A percentile compares a stretch with the other conserved stretches of the same genome.
Conservation (phyloP, 2,329 filamentous ascomycete species). For the Penicillium sp. region DNA sequence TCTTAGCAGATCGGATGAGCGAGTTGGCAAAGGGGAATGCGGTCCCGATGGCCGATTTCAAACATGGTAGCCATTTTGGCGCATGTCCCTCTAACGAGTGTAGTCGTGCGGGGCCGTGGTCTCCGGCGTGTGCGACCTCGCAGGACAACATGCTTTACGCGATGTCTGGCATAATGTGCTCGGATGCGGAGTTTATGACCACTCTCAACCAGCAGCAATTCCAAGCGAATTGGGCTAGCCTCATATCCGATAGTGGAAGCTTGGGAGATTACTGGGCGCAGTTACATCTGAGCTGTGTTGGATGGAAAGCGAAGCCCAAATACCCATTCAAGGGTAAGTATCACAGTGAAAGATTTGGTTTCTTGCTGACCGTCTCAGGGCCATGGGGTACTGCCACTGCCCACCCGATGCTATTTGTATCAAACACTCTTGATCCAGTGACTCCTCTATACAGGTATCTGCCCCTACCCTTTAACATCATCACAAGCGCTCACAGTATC, state of each 20-base stretch:
- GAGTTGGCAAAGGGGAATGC: slow-evolving; percentile 30
- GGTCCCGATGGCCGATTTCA: slow-evolving; percentile 32
- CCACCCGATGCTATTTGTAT: slow-evolving; percentile 59
- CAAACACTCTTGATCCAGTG: slow-evolving; percentile 61
- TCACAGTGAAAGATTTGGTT: not conserved
- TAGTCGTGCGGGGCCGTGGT: slow-evolving; percentile 33
- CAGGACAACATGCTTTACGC: slow-evolving; percentile 32
- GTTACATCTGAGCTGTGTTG: slow-evolving; percentile 37
- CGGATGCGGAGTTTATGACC: slow-evolving; percentile 31
- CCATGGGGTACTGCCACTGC: slow-evolving; percentile 35
- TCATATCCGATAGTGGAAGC: slow-evolving; percentile 26
- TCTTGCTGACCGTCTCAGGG: slow-evolving; percentile 14
- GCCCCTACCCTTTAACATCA: not conserved
- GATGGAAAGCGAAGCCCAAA: slow-evolving; percentile 37
- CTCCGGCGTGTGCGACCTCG: slow-evolving; percentile 26
- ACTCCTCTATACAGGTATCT: slow-evolving; percentile 51
- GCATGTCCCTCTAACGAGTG: slow-evolving; percentile 32
- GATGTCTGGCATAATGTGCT: slow-evolving; percentile 33
- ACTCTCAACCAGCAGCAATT: slow-evolving; percentile 21
- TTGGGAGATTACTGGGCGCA: slow-evolving; percentile 43
- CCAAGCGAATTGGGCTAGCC: slow-evolving; percentile 20
- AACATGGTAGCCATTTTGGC: slow-evolving; percentile 26
- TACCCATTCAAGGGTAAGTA: slow-evolving; percentile 39
- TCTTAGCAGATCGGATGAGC: slow-evolving; percentile 28
- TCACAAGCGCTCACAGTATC: not conserved